Percentiles rank a stretch among this genome's conserved stretches.
These are phyloP conservation scores for Roridomyces roridus DNA, from an alignment of 768 basidiomycete species.

Conservation along the genomic window DNA sequence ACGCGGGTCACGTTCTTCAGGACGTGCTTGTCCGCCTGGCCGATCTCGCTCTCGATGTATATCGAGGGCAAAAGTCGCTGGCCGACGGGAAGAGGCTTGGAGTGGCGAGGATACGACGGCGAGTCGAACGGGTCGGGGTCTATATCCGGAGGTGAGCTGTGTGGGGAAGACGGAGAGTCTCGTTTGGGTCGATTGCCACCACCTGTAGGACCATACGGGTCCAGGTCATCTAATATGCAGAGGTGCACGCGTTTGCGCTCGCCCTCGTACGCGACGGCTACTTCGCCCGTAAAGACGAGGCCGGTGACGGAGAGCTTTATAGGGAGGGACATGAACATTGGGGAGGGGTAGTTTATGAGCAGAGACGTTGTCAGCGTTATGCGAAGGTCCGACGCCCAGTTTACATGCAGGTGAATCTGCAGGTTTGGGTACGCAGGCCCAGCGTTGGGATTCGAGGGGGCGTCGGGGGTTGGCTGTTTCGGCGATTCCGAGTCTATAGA, in stretches of 20 bases:
- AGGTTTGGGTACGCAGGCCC: conserved; percentile 64
- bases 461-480: too few species aligned
- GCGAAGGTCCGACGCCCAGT: conserved; percentile 88
- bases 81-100: conserved; percentile 80
- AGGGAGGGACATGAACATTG: conserved; percentile 95
- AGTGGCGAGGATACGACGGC: conserved; percentile 43
- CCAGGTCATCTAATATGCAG: conserved; percentile 87
- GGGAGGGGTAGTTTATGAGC: conserved; percentile 96
- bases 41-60: conserved; percentile 95
- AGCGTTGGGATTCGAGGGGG: too few species aligned
- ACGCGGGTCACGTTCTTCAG: conserved; percentile 95
- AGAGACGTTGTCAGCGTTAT: conserved; percentile 91
- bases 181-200: conserved; percentile 54
- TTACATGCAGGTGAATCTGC: conserved; percentile 86
- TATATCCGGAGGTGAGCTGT: conserved; percentile 63
- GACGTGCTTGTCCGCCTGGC: conserved; percentile 94
- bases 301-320: conserved; percentile 93
- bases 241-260: conserved; percentile 81
- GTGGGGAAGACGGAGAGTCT: conserved; percentile 37
- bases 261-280: conserved; percentile 93
- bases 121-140: conserved; percentile 49
- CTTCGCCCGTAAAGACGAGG: conserved; percentile 83
- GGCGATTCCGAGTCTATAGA: conserved; percentile 18
- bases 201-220: conserved; percentile 79
- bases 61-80: conserved; percentile 86